Evolutionary conservation across 305 asterid genomes (phyloP).

Genomic region (Fraxinus ornus): DNA sequence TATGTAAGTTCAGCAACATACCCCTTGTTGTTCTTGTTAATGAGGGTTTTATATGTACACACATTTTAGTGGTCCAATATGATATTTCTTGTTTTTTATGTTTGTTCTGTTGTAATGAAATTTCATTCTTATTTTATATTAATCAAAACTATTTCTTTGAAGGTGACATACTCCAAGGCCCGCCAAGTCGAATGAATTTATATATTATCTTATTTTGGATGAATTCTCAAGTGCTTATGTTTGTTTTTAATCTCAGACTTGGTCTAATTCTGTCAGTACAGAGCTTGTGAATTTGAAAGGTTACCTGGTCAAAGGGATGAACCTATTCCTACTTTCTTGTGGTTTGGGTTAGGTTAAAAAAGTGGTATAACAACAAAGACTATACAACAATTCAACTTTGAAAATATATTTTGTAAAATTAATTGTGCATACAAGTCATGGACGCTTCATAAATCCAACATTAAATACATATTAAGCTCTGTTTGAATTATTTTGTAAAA

Average conservation of each 20-base stretch:
- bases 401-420: no score
- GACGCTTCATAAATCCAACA: no score
- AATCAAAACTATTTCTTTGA: not conserved
- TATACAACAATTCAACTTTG: not conserved
- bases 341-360: constrained; percentile 6
- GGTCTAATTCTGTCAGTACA: not conserved
- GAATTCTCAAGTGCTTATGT: not conserved
- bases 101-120: not conserved
- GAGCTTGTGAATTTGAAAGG: constrained; percentile 3
- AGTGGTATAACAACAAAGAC: not conserved
- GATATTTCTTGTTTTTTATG: constrained; percentile 2
- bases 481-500: no score
- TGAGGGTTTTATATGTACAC: constrained; percentile 6
- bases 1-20: constrained; percentile 17
- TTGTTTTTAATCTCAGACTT: not conserved
- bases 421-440: no score
- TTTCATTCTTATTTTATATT: not conserved
- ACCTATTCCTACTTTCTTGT: constrained; percentile 1
- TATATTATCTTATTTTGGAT: not conserved
- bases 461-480: no score
- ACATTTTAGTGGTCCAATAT: not conserved
- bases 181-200: not conserved
- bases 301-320: not conserved
- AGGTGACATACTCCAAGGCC: not conserved
- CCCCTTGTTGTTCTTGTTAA: constrained; percentile 22